Conservation (phyloP, 345 rosid genomes). For the Citrus cavaleriei region DNA sequence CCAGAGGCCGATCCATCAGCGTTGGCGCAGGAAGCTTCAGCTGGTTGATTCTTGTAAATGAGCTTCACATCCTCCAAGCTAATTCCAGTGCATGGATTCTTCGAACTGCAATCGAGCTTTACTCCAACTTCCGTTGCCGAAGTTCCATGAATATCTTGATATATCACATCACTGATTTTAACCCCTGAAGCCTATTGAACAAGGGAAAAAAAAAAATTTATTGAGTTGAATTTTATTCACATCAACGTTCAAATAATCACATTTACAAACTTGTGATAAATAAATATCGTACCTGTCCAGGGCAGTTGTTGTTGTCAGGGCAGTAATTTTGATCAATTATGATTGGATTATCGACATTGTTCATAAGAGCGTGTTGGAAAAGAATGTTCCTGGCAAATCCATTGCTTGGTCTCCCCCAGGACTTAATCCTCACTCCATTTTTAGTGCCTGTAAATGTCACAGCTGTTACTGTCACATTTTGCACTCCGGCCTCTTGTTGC, state of each 20-base stretch:
- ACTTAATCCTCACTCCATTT: conserved; percentile 42
- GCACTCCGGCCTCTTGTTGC: conserved; percentile 31
- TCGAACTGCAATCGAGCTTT: conserved; percentile 55
- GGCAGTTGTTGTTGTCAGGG: conserved; percentile 41
- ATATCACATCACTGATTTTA: conserved; percentile 54
- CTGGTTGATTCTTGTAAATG: conserved; percentile 18
- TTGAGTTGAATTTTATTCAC: neutral
- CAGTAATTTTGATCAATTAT: conserved; percentile 69
- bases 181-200: conserved; percentile 57
- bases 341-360: conserved; percentile 36
- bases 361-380: conserved; percentile 9
- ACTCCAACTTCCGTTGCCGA: conserved; percentile 57
- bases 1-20: too few species aligned
- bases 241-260: neutral
- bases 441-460: conserved; percentile 23
- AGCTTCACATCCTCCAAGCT: conserved; percentile 50
- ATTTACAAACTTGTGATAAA: neutral
- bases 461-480: conserved; percentile 31
- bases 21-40: too few species aligned
- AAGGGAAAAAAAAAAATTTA: neutral
- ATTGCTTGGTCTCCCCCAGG: conserved; percentile 30
- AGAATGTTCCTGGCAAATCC: conserved; percentile 22
- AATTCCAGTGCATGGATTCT: conserved; percentile 52
- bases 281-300: conserved; percentile 29
- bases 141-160: conserved; percentile 54